Percentiles rank a stretch among this genome's conserved stretches.
phyloP scores from a whole-genome alignment of 2,329 filamentous ascomycete genomes.

The Fusarium equiseti region DNA sequence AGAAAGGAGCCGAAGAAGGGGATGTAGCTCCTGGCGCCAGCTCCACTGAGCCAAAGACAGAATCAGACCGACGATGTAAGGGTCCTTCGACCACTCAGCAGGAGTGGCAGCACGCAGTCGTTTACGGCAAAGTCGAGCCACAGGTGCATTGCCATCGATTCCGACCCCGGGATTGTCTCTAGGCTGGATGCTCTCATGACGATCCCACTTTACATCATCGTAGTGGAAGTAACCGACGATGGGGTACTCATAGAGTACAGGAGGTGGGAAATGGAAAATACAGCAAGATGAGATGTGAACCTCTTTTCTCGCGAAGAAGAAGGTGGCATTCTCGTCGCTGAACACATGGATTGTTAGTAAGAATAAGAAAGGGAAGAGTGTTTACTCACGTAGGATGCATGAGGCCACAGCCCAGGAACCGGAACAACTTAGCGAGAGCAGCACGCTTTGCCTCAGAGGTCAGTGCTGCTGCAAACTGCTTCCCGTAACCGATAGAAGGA shows the following conservation, averaged over 20 bases:
- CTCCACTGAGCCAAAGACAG: not conserved
- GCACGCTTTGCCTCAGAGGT: not conserved
- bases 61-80: not conserved
- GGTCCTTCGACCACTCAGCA: not conserved
- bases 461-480: not conserved
- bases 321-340: not conserved
- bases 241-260: not conserved
- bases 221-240: not conserved
- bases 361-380: accelerated
- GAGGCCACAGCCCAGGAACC: not conserved
- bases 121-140: not conserved
- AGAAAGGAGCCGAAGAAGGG: not conserved
- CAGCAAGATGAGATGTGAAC: not conserved
- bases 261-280: not conserved
- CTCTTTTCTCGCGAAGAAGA: not conserved
- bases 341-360: not conserved
- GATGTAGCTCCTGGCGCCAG: not conserved
- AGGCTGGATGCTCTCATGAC: not conserved
- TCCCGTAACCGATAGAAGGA: accelerated
- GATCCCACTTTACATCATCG: not conserved
- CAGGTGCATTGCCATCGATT: not conserved
- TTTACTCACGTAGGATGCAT: not conserved
- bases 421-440: not conserved
- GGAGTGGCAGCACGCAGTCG: not conserved
- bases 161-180: not conserved